Evolutionary conservation across 1,284 basidiomycete species (phyloP).

Genomic region (Tilletia caries): DNA sequence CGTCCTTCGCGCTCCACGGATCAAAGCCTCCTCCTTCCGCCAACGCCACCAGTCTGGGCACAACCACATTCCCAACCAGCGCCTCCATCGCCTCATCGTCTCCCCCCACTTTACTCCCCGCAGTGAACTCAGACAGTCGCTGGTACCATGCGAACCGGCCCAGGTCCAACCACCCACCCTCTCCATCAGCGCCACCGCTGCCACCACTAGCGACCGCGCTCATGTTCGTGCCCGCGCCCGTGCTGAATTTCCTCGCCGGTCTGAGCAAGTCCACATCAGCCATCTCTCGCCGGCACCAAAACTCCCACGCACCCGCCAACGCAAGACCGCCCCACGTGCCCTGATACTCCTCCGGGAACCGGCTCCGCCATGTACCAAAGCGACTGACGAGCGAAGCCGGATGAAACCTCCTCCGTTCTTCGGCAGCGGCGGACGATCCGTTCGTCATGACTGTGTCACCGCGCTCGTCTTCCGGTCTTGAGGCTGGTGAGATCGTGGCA

Average conservation of each 20-base stretch:
- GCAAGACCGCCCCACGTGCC: constrained; percentile 48
- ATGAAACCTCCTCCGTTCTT: constrained; percentile 18
- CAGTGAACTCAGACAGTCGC: constrained; percentile 15
- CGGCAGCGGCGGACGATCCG: neutral
- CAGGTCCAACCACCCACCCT: constrained; percentile 9
- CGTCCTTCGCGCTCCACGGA: constrained; percentile 29
- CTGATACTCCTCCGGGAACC: constrained; percentile 39
- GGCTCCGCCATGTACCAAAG: constrained; percentile 35
- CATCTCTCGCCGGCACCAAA: constrained; percentile 40
- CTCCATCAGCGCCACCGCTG: neutral
- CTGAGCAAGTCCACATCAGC: constrained; percentile 29
- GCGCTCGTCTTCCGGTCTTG: neutral
- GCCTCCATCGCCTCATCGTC: constrained; percentile 40
- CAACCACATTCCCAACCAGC: constrained; percentile 31
- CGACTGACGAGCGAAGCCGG: constrained; percentile 36
- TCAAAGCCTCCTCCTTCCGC: constrained; percentile 28
- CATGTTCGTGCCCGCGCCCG: constrained; percentile 11
- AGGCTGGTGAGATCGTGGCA: constrained; percentile 14
- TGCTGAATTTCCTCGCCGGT: neutral
- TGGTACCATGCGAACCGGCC: constrained; percentile 21
- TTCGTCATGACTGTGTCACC: neutral
- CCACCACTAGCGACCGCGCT: neutral
- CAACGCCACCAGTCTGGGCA: constrained; percentile 25
- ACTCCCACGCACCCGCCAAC: constrained; percentile 44
- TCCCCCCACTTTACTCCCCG: constrained; percentile 23